Base-by-base conservation (phyloP, 2,329 filamentous ascomycete genomes). In the Fusarium sp. region DNA sequence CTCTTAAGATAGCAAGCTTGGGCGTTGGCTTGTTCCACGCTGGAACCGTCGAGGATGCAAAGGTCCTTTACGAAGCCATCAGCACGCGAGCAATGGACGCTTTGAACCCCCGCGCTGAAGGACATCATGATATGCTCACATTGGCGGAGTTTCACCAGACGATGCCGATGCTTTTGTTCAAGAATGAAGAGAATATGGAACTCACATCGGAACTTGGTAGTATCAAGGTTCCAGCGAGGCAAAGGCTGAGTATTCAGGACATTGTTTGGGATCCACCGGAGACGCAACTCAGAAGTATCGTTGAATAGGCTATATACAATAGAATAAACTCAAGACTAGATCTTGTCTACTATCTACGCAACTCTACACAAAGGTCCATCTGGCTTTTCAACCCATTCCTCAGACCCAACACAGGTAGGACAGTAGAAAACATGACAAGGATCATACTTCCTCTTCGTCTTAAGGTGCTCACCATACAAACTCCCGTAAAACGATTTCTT, bases 321-420 rank as follows among this genome's bases (percentile, higher is more conserved):
- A 22, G 20, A 8, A 47, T 11, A 28, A 15, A 13, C 15, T n/a
- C 6, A 5, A 52, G 6, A 8, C 18, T 15, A 51, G 48, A 18
- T 41, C 20, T 14, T 41, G 13, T 9, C 39, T 0, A 41, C 12
- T 14, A 51, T 30, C 22, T 32, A 56, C 0, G 5, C 18, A 30
- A 39, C 54, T 36, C 44, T 72, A 30, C 71, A 74, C 5, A 72
- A 36, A 5, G 71, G 62, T 0, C 71, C 71, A 11, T 71, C 58
- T 4, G 70, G 56, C 1, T 6, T 54, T 12, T 71, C 71, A 14
- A 73, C 20, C 45, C 63, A 73, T 0, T 50, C 54, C 9, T 73
- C 71, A 4, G 71, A 71, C 10, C 71, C 71, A 18, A 73, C 70
- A 20, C 71, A 73, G 8, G 71, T 73, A 7, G 71, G 71, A 7